phyloP scores from a whole-genome alignment of 805 yeast genomes.

The Lachancea sp. region DNA sequence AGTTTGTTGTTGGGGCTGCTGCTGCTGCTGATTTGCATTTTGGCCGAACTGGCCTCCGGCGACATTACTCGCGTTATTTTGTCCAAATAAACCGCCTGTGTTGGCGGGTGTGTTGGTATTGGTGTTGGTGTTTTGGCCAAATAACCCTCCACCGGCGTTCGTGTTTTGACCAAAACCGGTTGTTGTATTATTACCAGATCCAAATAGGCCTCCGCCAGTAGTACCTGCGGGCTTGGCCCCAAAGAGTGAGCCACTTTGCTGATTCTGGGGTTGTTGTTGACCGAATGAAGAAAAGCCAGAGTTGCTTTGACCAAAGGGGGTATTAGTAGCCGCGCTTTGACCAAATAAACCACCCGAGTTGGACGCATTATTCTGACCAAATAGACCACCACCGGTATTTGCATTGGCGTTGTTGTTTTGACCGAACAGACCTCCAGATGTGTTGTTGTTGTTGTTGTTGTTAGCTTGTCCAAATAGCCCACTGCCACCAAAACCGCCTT shows the following conservation, averaged over 20 bases:
- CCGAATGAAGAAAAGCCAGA: slow-evolving; percentile 38
- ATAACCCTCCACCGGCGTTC: slow-evolving; percentile 25
- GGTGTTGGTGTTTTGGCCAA: slow-evolving; percentile 22
- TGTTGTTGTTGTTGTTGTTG: slow-evolving; percentile 14
- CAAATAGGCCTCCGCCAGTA: slow-evolving; percentile 37
- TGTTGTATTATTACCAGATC: slow-evolving; percentile 28
- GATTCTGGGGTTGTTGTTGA: slow-evolving; percentile 25
- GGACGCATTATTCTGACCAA: slow-evolving; percentile 35
- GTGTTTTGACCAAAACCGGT: slow-evolving; percentile 35
- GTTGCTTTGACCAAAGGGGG: slow-evolving; percentile 19
- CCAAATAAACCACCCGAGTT: slow-evolving; percentile 34
- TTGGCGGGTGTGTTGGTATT: slow-evolving; percentile 13
- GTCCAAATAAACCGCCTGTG: slow-evolving; percentile 37
- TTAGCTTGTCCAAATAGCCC: slow-evolving; percentile 27
- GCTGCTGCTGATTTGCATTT: slow-evolving; percentile 15
- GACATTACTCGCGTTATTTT: slow-evolving; percentile 20
- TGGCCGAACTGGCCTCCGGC: slow-evolving; percentile 36
- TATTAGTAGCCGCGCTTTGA: slow-evolving; percentile 10
- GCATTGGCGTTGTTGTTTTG: slow-evolving; percentile 21
- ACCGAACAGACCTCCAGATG: slow-evolving; percentile 25
- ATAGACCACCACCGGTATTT: slow-evolving; percentile 28
- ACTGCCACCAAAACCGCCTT: slow-evolving; percentile 22
- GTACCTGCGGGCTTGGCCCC: slow-evolving; percentile 21
- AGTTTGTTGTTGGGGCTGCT: slow-evolving; percentile 23
- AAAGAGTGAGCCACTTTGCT: slow-evolving; percentile 16